phyloP scores from a whole-genome alignment of 345 rosid genomes.

The Excoecaria agallocha region DNA sequence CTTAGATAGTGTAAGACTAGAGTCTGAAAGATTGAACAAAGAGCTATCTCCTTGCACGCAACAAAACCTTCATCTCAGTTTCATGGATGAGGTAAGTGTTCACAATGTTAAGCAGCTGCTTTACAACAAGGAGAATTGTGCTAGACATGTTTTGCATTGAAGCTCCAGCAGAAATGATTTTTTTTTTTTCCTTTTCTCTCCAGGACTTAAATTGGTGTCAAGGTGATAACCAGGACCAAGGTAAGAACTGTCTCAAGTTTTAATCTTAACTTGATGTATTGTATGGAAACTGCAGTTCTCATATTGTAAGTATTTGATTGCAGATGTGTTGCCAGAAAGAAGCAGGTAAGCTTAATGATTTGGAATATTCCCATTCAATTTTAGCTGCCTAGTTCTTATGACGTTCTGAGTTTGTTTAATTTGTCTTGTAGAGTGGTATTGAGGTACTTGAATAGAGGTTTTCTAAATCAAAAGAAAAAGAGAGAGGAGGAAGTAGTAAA shows the following conservation, averaged over 20 bases:
- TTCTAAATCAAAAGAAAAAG: slow-evolving; percentile 32
- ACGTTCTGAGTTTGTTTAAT: slow-evolving; percentile 6
- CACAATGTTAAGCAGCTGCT: not conserved
- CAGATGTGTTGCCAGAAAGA: slow-evolving; percentile 69
- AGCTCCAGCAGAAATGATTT: not conserved
- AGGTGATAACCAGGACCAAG: slow-evolving; percentile 23
- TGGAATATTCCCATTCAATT: not conserved
- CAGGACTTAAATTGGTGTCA: slow-evolving; percentile 36
- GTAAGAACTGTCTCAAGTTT: slow-evolving; percentile 37
- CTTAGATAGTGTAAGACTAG: slow-evolving; percentile 24
- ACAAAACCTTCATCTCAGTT: slow-evolving; percentile 36
- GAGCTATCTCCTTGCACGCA: slow-evolving; percentile 26
- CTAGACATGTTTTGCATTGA: slow-evolving; percentile 1
- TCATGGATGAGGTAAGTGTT: slow-evolving; percentile 42
- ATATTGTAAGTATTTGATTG: slow-evolving; percentile 28
- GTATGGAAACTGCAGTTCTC: not conserved
- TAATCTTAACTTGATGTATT: not conserved
- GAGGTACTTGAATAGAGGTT: slow-evolving; percentile 43
- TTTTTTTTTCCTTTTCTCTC: slow-evolving; percentile 10
- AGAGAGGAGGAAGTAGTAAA: slow-evolving; percentile 51
- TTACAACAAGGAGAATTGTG: not conserved
- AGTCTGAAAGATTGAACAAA: slow-evolving; percentile 24
- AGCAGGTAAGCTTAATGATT: slow-evolving; percentile 35
- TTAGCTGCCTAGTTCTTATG: not conserved
- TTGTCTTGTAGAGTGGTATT: slow-evolving; percentile 48